Evolutionary conservation across 805 yeast species (phyloP), one percentile per base, ranked within the genome.

Genomic region (Wickerhamiella siamensis): DNA sequence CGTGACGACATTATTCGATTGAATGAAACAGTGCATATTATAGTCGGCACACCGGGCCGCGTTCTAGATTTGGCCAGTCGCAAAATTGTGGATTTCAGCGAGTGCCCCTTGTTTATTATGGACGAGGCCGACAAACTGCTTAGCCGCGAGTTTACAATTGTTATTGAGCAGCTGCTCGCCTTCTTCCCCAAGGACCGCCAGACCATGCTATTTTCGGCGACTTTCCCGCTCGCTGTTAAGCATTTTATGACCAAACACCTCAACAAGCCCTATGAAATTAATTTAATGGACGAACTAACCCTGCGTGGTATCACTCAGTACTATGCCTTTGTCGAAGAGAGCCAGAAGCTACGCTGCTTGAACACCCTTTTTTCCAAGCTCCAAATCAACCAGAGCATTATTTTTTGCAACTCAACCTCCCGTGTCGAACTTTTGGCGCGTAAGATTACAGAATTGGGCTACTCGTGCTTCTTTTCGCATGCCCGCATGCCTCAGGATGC

Each of bases 91-190:
- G 94, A 88, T 58, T 72, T 91, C 46, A 76, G 83, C 42, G 81
- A 79, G 47, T 83, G 95, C 64, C 78, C 81, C 36, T 69, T 83
- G 60, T 86, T 91, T 60, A 78, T 93, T 41, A 86, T 91, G 96
- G 98, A 91, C 63, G 98, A 91, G 70, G 98, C 98, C 44, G 98
- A 91, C 64, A 91, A 91, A 63, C 83, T 91, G 81, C 72, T 91
- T 46, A 76, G 91, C 31, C 76, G 83, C 52, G 98, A 91, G 57
- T 91, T 91, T 63, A 80, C 81, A 51, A 73, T 75, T 29, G 78
- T 87, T 43, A 83, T 88, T 49, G 93, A 83, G 60, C 94, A 83
- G 60, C 81, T 88, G 47, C 69, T 91, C 53, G 68, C 69, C 36
- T 83, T 80, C 56, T 77, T 88, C 71, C 94, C 96, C 27, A 57